Base-by-base conservation (phyloP, 306 rosid species). In the Gleditsia sinensis region DNA sequence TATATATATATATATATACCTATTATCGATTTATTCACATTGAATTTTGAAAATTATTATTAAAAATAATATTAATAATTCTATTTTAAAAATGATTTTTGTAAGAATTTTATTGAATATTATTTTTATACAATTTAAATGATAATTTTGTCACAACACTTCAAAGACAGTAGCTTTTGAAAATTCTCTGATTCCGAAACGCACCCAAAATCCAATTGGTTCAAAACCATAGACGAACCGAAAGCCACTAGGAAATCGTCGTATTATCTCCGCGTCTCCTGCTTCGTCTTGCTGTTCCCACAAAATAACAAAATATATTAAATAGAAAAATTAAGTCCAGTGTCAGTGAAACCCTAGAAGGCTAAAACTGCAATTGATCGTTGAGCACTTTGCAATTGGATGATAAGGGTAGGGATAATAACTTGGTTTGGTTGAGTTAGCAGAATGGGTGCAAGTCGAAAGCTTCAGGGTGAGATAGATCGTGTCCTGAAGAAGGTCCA, bases 391-490 rank as follows among this genome's bases (percentile, higher is more conserved):
- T 16, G 32, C 33, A 54, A 32, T 68, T 50, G 75, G 37, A 70
- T 69, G 63, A 36, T 69, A 50, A 48, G 45, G 21, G 46, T 30
- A 9, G 9, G 76, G 43, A 0, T 45, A 30, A 40, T 45, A 27
- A 20, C 5, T 56, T 42, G 7, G 28, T 42, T 25, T 43, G 51
- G 11, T 42, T 28, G 57, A 72, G 39, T 43, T 14, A 28, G 33
- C 75, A 32, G 54, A 57, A 91, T 91, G 97, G 97, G 95, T 9
- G 97, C 97, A 65, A 91, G 97, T 78, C 89, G 97, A 62, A 91
- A 91, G 81, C 97, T 91, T 65, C 97, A 91, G 83, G 97, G 97
- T 4, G 97, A 91, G 83, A 91, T 91, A 65, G 97, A 91, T 81
- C 89, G 97, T 1, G 97, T 91, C 79, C 90, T 91, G 4, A 91